Evolutionary conservation across 2,329 filamentous ascomycete genomes (phyloP).

Genomic region (Plectosphaerella plurivora): DNA sequence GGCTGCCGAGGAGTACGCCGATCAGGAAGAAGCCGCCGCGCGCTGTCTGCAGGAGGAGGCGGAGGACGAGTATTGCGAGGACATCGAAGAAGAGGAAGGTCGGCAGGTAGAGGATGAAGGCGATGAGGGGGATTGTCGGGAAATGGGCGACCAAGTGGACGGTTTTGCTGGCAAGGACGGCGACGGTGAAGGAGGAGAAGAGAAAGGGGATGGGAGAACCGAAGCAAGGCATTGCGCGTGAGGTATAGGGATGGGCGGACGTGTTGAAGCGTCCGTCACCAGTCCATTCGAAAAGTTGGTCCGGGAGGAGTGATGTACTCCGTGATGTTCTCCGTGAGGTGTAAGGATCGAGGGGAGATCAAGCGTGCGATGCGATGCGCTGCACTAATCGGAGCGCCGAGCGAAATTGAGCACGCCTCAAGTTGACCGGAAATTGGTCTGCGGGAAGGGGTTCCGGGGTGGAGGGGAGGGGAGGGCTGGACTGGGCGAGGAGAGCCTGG

Average conservation of each 20-base stretch:
- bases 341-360: too few species aligned
- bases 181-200: conserved; percentile 24
- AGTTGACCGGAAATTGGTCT: too few species aligned
- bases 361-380: too few species aligned
- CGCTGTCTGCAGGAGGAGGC: conserved; percentile 22
- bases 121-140: conserved; percentile 20
- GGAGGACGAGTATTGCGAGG: conserved; percentile 22
- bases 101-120: conserved; percentile 23
- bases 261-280: conserved; percentile 4
- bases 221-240: background rate
- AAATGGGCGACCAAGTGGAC: conserved; percentile 26
- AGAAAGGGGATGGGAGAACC: conserved; percentile 14
- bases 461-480: too few species aligned
- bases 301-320: background rate
- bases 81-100: conserved; percentile 30
- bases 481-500: too few species aligned
- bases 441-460: too few species aligned
- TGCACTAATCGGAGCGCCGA: too few species aligned
- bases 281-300: background rate
- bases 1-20: conserved; percentile 13
- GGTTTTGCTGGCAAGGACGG: conserved; percentile 23
- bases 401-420: too few species aligned
- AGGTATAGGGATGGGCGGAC: background rate
- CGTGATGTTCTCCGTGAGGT: too few species aligned
- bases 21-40: conserved; percentile 14